Evolutionary conservation across 768 basidiomycete genomes (phyloP).

Genomic region (Sistotremastrum niveocremeum): DNA sequence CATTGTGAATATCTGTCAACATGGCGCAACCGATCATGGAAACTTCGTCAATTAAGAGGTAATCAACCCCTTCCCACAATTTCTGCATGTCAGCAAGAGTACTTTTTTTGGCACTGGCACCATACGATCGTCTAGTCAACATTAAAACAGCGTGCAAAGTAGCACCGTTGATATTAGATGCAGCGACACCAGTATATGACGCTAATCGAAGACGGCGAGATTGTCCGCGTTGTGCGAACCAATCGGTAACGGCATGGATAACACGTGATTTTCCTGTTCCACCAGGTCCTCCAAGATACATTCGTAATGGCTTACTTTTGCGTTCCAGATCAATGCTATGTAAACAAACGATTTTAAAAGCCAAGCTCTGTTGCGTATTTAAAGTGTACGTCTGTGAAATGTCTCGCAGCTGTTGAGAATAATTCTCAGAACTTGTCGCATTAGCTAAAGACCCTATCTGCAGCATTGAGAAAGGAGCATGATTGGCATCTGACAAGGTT

Average conservation of each 20-base stretch:
- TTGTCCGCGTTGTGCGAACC: slow-evolving; percentile 15
- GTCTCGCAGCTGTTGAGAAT: too few relatives aligned
- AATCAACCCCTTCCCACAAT: slow-evolving; percentile 28
- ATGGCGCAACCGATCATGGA: slow-evolving; percentile 26
- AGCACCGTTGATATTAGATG: slow-evolving; percentile 23
- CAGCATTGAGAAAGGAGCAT: too few relatives aligned
- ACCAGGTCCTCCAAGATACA: slow-evolving; percentile 26
- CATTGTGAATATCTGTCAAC: slow-evolving; percentile 19
- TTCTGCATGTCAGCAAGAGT: slow-evolving; percentile 12
- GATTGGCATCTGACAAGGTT: too few relatives aligned
- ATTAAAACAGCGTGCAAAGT: too few relatives aligned
- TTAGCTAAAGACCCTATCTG: too few relatives aligned
- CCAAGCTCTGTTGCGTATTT: slow-evolving; percentile 21
- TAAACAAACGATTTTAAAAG: slow-evolving; percentile 19
- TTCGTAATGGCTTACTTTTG: slow-evolving; percentile 14
- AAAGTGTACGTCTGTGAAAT: too few relatives aligned
- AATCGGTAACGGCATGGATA: slow-evolving; percentile 21
- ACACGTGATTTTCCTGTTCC: slow-evolving; percentile 32
- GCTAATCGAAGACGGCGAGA: slow-evolving; percentile 15
- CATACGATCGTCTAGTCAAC: too few relatives aligned
- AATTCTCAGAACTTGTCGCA: too few relatives aligned
- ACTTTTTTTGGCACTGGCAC: too few relatives aligned
- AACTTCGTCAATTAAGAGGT: slow-evolving; percentile 25
- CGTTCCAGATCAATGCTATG: slow-evolving; percentile 16
- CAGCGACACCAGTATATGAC: slow-evolving; percentile 28